These are phyloP conservation scores for Akanthomyces uredinophilus DNA, from an alignment of 2,329 filamentous ascomycete species.

Conservation along the genomic window DNA sequence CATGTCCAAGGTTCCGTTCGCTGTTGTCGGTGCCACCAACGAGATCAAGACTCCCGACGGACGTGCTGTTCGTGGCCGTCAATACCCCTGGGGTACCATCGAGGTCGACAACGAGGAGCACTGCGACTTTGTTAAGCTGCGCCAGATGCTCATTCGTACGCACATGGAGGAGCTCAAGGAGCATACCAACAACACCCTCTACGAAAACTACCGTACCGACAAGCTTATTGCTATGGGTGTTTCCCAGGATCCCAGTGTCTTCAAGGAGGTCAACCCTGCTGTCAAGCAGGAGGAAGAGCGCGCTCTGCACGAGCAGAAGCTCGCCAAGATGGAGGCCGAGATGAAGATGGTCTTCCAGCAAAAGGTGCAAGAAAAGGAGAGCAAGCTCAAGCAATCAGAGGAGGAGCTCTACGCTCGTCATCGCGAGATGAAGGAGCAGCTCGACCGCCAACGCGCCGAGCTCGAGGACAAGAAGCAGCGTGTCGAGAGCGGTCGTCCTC, in stretches of 20 bases:
- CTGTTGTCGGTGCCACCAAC: slow-evolving; percentile 92
- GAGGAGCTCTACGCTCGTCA: slow-evolving; percentile 97
- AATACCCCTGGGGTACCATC: slow-evolving; percentile 97
- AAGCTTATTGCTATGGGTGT: slow-evolving; percentile 99
- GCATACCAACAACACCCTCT: slow-evolving; percentile 97
- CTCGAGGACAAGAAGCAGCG: slow-evolving; percentile 98
- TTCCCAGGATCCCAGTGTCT: slow-evolving; percentile 95
- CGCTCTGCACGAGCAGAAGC: slow-evolving; percentile 96
- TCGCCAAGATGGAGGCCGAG: slow-evolving; percentile 99
- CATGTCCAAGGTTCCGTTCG: slow-evolving; percentile 99
- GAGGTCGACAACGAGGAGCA: slow-evolving; percentile 99
- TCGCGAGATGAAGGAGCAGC: slow-evolving; percentile 99
- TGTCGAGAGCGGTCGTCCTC: slow-evolving; percentile 87
- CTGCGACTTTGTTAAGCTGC: slow-evolving; percentile 99
- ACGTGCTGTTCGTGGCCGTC: slow-evolving; percentile 90
- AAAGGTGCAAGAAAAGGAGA: slow-evolving; percentile 99
- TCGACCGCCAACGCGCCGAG: slow-evolving; percentile 89
- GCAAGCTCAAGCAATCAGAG: slow-evolving; percentile 98
- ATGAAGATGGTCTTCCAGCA: slow-evolving; percentile 99
- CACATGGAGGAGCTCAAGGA: slow-evolving; percentile 99
- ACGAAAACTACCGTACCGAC: slow-evolving; percentile 99
- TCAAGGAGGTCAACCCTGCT: slow-evolving; percentile 99
- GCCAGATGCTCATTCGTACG: slow-evolving; percentile 99
- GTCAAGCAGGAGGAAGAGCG: slow-evolving; percentile 99
- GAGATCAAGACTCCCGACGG: slow-evolving; percentile 90